phyloP scores from a whole-genome alignment of 768 basidiomycete genomes.

The Podaxis rugospora region DNA sequence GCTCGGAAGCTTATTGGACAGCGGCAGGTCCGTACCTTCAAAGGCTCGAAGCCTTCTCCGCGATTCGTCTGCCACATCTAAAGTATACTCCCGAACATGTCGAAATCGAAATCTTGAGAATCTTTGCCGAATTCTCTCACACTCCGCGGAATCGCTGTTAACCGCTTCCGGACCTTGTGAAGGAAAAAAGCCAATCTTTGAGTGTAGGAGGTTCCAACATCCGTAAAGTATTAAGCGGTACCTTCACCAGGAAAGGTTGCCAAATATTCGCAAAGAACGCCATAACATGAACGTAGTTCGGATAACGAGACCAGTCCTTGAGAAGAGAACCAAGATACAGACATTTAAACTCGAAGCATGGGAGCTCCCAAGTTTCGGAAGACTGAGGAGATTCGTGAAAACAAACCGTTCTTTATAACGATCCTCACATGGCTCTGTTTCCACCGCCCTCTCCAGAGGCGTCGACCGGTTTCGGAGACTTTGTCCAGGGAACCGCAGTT shows the following conservation, averaged over 20 bases:
- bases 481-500: too few species aligned
- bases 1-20: neutral
- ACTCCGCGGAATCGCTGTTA: neutral
- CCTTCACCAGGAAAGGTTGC: constrained; percentile 5
- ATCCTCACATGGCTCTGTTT: neutral
- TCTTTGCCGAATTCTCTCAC: neutral
- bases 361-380: neutral
- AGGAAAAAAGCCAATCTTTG: neutral
- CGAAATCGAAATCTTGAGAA: neutral
- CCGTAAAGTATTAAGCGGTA: neutral
- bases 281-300: constrained; percentile 1
- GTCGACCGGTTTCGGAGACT: too few species aligned
- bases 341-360: neutral
- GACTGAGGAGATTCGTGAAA: neutral
- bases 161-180: neutral
- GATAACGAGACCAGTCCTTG: constrained; percentile 1
- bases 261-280: constrained; percentile 4
- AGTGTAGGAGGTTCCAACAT: too few species aligned
- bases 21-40: neutral
- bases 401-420: too few species aligned
- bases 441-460: too few species aligned
- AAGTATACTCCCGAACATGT: constrained; percentile 2
- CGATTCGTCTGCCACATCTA: constrained; percentile 1
- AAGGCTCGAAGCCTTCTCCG: neutral
- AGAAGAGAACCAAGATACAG: neutral